Conservation (phyloP, 148 eudicot species). For the Rhododendron kiyosumense region DNA sequence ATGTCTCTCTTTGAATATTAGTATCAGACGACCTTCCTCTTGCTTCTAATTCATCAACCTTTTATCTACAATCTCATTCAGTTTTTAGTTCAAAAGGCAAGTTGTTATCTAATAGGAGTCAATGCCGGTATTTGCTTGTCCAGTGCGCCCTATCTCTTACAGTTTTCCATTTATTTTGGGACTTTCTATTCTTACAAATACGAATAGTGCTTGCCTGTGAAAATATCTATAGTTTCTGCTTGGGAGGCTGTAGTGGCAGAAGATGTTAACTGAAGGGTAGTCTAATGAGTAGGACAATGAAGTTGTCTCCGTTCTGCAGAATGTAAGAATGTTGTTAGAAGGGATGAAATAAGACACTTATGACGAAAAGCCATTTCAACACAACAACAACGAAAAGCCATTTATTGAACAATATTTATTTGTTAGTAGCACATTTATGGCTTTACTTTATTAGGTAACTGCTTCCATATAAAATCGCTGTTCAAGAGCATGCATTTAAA, state of each 20-base stretch:
- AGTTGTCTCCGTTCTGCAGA: not conserved
- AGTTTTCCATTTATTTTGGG: not conserved
- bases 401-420: not conserved
- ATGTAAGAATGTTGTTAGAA: not conserved
- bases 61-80: not conserved
- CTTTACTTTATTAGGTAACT: not conserved
- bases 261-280: not conserved
- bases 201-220: not conserved
- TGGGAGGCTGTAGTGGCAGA: not conserved
- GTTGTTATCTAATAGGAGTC: not conserved
- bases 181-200: not conserved
- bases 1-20: not conserved
- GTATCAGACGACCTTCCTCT: not conserved
- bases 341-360: not conserved
- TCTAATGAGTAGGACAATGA: conserved; percentile 2
- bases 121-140: not conserved
- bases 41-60: not conserved
- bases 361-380: not conserved
- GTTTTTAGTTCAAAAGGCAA: not conserved
- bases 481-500: not conserved
- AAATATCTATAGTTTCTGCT: not conserved
- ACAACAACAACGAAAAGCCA: not conserved
- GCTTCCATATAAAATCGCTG: not conserved
- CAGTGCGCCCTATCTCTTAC: not conserved
- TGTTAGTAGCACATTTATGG: not conserved